These are phyloP conservation scores for Fomitopsis betulina DNA, from an alignment of 1,284 basidiomycete species.

Conservation along the genomic window DNA sequence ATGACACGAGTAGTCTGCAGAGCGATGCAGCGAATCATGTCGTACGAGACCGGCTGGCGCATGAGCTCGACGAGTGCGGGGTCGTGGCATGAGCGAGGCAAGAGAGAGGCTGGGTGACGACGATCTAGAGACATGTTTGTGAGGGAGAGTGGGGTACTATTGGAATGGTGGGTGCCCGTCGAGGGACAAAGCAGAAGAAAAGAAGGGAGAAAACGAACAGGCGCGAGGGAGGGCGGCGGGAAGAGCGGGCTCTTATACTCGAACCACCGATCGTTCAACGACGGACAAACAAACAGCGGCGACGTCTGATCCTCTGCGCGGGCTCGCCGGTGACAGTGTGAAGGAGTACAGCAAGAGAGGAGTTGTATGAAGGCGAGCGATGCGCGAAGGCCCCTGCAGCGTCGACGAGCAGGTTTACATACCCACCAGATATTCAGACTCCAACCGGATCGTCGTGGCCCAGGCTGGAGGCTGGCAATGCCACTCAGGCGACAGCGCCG, in stretches of 20 bases:
- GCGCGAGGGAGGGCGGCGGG: slow-evolving; percentile 4
- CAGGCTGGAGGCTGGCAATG: slow-evolving; percentile 1
- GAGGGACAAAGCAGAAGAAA: slow-evolving; percentile 22
- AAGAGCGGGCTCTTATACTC: slow-evolving; percentile 13
- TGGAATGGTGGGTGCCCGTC: slow-evolving; percentile 23
- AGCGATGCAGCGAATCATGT: slow-evolving; percentile 80
- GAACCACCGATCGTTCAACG: slow-evolving; percentile 10
- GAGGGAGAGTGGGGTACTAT: slow-evolving; percentile 19
- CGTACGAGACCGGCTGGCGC: slow-evolving; percentile 68
- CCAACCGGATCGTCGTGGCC: not conserved
- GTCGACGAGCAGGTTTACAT: not conserved
- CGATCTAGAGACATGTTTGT: slow-evolving; percentile 19
- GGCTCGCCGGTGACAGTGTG: slow-evolving; percentile 6
- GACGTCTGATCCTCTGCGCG: slow-evolving; percentile 8
- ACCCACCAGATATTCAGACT: not conserved
- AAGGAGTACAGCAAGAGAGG: not conserved
- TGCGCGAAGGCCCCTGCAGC: not conserved
- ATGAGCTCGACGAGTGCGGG: slow-evolving; percentile 68
- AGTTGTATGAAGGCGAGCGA: not conserved
- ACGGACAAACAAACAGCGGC: slow-evolving; percentile 23
- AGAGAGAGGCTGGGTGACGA: slow-evolving; percentile 23
- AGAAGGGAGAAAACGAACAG: slow-evolving; percentile 14
- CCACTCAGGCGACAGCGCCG: not conserved
- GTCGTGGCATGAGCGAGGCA: slow-evolving; percentile 34
- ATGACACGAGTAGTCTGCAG: slow-evolving; percentile 63